Percentiles rank a stretch among this genome's conserved stretches.
These are phyloP conservation scores for Westerdykella sp. DNA, from an alignment of 2,329 filamentous ascomycete genomes.

Conservation along the genomic window DNA sequence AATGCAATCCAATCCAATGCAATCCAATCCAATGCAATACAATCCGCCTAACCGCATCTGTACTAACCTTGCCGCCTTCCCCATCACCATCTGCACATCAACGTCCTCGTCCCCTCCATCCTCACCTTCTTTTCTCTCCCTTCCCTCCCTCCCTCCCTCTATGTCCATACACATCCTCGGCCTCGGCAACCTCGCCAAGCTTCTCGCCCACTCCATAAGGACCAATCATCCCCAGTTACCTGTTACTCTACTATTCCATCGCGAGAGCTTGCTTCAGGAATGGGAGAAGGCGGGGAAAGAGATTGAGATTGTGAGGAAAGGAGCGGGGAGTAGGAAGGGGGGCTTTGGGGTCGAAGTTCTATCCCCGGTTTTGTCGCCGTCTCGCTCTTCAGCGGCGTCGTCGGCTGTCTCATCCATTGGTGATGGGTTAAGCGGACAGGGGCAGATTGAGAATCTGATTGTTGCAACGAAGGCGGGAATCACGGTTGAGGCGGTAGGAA, in stretches of 20 bases:
- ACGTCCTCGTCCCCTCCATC: too few species aligned
- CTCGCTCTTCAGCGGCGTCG: neutral
- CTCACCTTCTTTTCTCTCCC: too few species aligned
- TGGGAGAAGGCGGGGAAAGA: constrained; percentile 41
- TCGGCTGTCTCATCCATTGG: neutral
- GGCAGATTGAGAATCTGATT: constrained; percentile 63
- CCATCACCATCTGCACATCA: too few species aligned
- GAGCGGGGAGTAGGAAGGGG: constrained; percentile 21
- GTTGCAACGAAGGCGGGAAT: constrained; percentile 66
- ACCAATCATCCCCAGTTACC: constrained; percentile 55
- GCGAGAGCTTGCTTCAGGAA: constrained; percentile 32
- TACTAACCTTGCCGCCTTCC: too few species aligned
- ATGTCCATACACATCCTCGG: constrained; percentile 63
- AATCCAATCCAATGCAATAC: too few species aligned
- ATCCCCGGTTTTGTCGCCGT: too few species aligned
- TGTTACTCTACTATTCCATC: constrained; percentile 69
- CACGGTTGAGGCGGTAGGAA: constrained; percentile 56
- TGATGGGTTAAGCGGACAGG: constrained; percentile 6
- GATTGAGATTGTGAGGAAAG: constrained; percentile 41
- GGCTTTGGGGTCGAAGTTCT: constrained; percentile 36
- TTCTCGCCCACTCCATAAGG: constrained; percentile 65
- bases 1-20: too few species aligned
- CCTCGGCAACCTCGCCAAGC: constrained; percentile 68
- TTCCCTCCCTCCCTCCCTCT: too few species aligned
- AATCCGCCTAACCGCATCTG: too few species aligned